These are phyloP conservation scores for Kingdonia uniflora DNA, from an alignment of 164 flowering plant species.

Conservation along the genomic window DNA sequence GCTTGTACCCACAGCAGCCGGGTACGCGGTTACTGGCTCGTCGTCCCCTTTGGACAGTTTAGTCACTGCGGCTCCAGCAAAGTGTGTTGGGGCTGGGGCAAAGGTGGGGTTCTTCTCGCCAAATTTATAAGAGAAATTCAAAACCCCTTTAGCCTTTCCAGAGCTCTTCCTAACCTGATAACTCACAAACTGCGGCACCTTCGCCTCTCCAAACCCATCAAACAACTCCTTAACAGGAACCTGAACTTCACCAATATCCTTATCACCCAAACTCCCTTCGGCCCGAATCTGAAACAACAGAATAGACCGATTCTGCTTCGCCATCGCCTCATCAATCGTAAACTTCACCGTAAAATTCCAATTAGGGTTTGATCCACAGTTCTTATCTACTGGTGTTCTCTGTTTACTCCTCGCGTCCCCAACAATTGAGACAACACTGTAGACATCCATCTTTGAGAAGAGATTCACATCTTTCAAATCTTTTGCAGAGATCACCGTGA, in stretches of 20 bases:
- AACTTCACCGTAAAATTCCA: slow-evolving; percentile 50
- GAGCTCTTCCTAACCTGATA: slow-evolving; percentile 46
- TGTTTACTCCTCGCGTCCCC: slow-evolving; percentile 19
- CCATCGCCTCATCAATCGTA: slow-evolving; percentile 30
- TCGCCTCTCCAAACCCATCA: slow-evolving; percentile 13
- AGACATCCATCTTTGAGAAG: slow-evolving; percentile 30
- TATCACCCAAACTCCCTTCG: slow-evolving; percentile 44
- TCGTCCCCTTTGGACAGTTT: background rate
- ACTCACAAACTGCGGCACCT: slow-evolving; percentile 19
- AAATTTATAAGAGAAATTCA: slow-evolving; percentile 47
- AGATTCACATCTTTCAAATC: slow-evolving; percentile 28
- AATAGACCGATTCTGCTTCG: slow-evolving; percentile 19
- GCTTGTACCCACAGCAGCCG: slow-evolving; percentile 18
- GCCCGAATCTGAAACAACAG: slow-evolving; percentile 30
- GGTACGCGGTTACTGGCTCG: slow-evolving; percentile 27
- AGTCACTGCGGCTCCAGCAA: too few relatives aligned
- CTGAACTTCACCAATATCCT: slow-evolving; percentile 44
- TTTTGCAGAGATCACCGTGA: slow-evolving; percentile 26
- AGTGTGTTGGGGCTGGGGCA: too few relatives aligned
- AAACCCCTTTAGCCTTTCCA: slow-evolving; percentile 48
- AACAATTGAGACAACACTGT: slow-evolving; percentile 17
- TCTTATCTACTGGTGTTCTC: slow-evolving; percentile 21
- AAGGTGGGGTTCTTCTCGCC: slow-evolving; percentile 21
- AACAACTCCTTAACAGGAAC: slow-evolving; percentile 58
- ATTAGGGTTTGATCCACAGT: slow-evolving; percentile 35